phyloP scores from a whole-genome alignment of 352 stramenopile genomes.

The Phytophthora kernoviae region DNA sequence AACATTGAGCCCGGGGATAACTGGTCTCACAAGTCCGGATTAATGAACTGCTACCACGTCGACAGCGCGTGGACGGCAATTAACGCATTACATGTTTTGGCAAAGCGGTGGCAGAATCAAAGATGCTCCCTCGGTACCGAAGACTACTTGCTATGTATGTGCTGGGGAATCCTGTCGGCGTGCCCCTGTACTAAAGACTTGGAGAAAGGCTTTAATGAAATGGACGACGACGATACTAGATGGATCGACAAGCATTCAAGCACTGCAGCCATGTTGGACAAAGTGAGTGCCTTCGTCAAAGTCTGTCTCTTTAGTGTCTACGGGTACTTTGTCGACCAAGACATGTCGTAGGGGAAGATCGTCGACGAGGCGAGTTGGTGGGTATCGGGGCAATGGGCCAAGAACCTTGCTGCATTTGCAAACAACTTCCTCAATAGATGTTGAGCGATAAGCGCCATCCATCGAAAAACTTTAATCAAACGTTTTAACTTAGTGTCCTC shows the following conservation, averaged over 20 bases:
- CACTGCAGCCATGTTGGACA: neutral
- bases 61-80: neutral
- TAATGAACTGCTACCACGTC: neutral
- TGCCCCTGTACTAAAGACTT: neutral
- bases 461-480: too few relatives aligned
- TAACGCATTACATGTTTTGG: neutral
- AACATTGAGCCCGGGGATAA: too few relatives aligned
- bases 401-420: neutral
- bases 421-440: slow-evolving; percentile 5
- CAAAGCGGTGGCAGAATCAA: neutral
- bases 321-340: slow-evolving; percentile 1
- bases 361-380: neutral
- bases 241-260: slow-evolving; percentile 1
- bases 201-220: neutral
- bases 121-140: neutral
- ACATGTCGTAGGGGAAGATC: neutral
- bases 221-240: neutral
- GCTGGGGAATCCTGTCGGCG: neutral
- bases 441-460: neutral
- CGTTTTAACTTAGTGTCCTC: too few relatives aligned
- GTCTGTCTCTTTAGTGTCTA: slow-evolving; percentile 3
- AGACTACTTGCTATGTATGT: neutral
- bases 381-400: slow-evolving; percentile 6
- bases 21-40: too few relatives aligned
- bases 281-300: slow-evolving; percentile 2